phyloP scores from a whole-genome alignment of 2,329 filamentous ascomycete species.

The Arthrobotrys conoides region DNA sequence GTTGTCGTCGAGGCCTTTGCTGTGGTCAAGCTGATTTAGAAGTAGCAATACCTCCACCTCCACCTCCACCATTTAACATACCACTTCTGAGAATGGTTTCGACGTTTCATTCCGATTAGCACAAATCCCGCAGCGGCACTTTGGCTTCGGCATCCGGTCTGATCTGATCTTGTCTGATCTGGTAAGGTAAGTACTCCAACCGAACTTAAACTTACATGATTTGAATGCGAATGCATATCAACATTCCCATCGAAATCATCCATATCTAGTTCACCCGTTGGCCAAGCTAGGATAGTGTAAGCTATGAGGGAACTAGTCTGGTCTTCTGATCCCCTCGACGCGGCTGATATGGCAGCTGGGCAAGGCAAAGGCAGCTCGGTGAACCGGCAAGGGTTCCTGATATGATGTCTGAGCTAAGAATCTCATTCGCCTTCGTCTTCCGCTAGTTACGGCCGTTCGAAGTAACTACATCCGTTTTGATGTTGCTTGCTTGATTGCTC shows the following conservation, averaged over 20 bases:
- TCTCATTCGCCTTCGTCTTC: conserved; percentile 6
- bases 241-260: conserved; percentile 14
- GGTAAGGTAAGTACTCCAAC: too few relatives aligned
- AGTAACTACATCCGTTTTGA: background rate
- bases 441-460: background rate
- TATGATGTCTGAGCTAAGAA: conserved; percentile 14
- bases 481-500: conserved; percentile 22
- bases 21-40: too few relatives aligned
- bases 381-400: conserved; percentile 36
- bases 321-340: conserved; percentile 25
- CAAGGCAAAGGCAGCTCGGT: conserved; percentile 21
- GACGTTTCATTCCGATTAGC: conserved; percentile 41
- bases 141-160: conserved; percentile 42
- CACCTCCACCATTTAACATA: too few relatives aligned
- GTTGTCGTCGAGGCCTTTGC: background rate
- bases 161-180: background rate
- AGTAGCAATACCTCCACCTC: too few relatives aligned
- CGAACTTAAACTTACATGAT: too few relatives aligned
- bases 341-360: background rate
- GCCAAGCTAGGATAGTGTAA: background rate
- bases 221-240: conserved; percentile 5
- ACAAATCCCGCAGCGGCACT: conserved; percentile 52
- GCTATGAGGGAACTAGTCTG: background rate
- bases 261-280: background rate
- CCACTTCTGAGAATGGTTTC: background rate